Evolutionary conservation across 768 basidiomycete species (phyloP).

Genomic region (Pleurotus tuoliensis): DNA sequence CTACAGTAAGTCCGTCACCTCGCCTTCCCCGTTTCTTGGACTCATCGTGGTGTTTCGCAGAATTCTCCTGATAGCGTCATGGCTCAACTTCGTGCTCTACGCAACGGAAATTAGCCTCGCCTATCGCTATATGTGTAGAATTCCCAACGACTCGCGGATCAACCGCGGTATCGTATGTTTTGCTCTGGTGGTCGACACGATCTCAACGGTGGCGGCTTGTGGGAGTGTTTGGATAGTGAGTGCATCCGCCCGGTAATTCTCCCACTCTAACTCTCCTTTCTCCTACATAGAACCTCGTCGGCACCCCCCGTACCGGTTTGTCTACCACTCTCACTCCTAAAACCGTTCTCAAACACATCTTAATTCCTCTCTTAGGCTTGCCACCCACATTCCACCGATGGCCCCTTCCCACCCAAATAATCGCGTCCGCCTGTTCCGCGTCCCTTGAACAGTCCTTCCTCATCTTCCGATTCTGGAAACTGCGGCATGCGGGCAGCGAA

Average conservation of each 20-base stretch:
- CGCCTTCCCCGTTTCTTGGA: too few species aligned
- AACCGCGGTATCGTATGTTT: conserved; percentile 6
- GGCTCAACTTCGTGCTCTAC: conserved; percentile 13
- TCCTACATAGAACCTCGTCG: neutral
- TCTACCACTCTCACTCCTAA: too few species aligned
- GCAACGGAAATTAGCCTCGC: conserved; percentile 8
- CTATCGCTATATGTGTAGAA: conserved; percentile 4
- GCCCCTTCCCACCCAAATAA: conserved; percentile 7
- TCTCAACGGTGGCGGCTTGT: conserved; percentile 8
- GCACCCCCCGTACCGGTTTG: too few species aligned
- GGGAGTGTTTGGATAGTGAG: conserved; percentile 11
- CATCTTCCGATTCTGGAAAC: conserved; percentile 9
- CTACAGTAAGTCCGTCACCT: too few species aligned
- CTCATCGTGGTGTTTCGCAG: neutral
- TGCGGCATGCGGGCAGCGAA: conserved; percentile 1
- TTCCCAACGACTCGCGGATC: neutral
- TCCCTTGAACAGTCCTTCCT: conserved; percentile 13
- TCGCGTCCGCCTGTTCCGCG: conserved; percentile 6
- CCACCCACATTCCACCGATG: conserved; percentile 1
- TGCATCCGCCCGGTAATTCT: neutral
- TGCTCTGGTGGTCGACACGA: conserved; percentile 6
- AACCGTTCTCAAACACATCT: neutral
- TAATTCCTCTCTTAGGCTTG: neutral
- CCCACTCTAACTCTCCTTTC: neutral
- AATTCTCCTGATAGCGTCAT: conserved; percentile 9